phyloP scores from a whole-genome alignment of 768 basidiomycete species.

The Tulasnella sp. region DNA sequence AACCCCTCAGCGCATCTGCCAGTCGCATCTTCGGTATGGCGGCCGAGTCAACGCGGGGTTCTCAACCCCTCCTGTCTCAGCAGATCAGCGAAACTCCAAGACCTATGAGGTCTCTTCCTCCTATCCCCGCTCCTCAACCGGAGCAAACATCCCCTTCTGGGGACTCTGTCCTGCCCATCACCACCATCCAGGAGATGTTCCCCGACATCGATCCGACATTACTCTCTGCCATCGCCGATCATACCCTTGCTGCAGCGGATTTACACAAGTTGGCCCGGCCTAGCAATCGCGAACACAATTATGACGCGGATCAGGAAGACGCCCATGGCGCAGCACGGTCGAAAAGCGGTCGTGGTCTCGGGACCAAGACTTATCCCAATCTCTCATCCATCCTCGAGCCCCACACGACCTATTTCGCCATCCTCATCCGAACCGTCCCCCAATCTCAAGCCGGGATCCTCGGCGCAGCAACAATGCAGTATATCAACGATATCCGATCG shows the following conservation, averaged over 20 bases:
- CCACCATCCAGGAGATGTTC: neutral
- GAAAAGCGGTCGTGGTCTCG: too few species aligned
- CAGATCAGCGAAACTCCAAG: too few species aligned
- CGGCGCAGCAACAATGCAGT: neutral
- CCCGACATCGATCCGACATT: neutral
- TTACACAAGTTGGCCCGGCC: neutral
- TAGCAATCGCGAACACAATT: neutral
- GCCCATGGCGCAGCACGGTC: too few species aligned
- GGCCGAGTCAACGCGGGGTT: too few species aligned
- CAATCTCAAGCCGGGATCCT: neutral
- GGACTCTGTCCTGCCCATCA: too few species aligned
- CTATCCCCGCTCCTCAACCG: too few species aligned
- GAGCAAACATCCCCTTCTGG: too few species aligned
- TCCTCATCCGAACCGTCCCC: constrained; percentile 7
- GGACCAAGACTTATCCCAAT: constrained; percentile 17
- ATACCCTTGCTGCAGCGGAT: neutral
- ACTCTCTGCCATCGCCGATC: neutral
- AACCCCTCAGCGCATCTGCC: too few species aligned
- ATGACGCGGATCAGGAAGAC: neutral
- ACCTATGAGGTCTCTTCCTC: too few species aligned
- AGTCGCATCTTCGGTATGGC: too few species aligned
- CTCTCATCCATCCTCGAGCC: constrained; percentile 17
- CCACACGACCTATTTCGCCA: constrained; percentile 18
- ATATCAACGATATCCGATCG: constrained; percentile 12
- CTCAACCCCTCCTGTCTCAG: too few species aligned